These are phyloP conservation scores for Boletus reticulatus DNA, from an alignment of 768 basidiomycete species.

Conservation along the genomic window DNA sequence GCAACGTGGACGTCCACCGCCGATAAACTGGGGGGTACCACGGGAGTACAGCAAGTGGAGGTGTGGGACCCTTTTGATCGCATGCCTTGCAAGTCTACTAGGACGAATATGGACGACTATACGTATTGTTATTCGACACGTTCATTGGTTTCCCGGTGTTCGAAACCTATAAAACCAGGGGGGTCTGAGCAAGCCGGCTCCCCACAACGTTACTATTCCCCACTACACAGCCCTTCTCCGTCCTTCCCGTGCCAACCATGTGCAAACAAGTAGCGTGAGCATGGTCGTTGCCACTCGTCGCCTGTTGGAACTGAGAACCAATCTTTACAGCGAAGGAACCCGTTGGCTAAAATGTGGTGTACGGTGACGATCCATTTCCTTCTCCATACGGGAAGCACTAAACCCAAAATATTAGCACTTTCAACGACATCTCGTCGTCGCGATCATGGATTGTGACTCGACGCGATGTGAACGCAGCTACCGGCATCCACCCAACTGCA, in stretches of 20 bases:
- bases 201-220: slow-evolving; percentile 18
- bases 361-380: slow-evolving; percentile 23
- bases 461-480: slow-evolving; percentile 61
- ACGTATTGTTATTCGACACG: slow-evolving; percentile 29
- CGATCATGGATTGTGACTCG: slow-evolving; percentile 74
- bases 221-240: slow-evolving; percentile 2
- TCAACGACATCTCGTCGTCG: slow-evolving; percentile 70
- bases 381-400: slow-evolving; percentile 3
- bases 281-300: background rate
- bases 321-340: slow-evolving; percentile 62
- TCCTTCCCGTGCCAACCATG: slow-evolving; percentile 39
- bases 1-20: slow-evolving; percentile 18
- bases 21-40: slow-evolving; percentile 15
- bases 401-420: slow-evolving; percentile 54
- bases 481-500: slow-evolving; percentile 57
- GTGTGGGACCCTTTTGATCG: slow-evolving; percentile 28
- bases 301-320: background rate
- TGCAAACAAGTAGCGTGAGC: slow-evolving; percentile 75
- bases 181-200: background rate
- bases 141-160: slow-evolving; percentile 21
- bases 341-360: slow-evolving; percentile 73
- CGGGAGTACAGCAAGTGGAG: slow-evolving; percentile 26
- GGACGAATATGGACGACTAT: slow-evolving; percentile 25
- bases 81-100: slow-evolving; percentile 21
- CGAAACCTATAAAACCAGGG: slow-evolving; percentile 30